Evolutionary conservation across 2,329 filamentous ascomycete genomes (phyloP), one percentile per base, ranked within the genome.

Genomic region (Aschersonia sp.): DNA sequence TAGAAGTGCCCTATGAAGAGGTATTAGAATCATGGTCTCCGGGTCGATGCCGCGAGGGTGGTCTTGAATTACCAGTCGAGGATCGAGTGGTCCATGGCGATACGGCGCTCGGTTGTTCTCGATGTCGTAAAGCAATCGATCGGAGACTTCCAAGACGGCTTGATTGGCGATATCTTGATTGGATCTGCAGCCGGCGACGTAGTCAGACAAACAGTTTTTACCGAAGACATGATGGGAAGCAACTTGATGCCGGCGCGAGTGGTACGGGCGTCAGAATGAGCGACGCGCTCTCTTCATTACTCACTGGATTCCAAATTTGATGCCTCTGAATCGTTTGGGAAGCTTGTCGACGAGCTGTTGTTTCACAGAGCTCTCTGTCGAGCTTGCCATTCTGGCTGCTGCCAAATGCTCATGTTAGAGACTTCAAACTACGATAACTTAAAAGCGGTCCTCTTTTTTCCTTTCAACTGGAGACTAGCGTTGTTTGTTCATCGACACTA

Each of bases 141-240:
- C 86, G n/a, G 87, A 94, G 49, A 98, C 84, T 66, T 95, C 88
- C 54, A 97, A 77, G 49, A 95, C 88, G 52, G 85, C 88, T 66
- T 98, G 92, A 61, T 90, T 94, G 56, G 94, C 85, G 55, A 97
- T 94, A 60, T 97, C 87, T 62, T 94, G 85, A 58, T 86, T 88
- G 30, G 89, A 94, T 59, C 84, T 88, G 53, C 14, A 46, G 14
- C 7, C 11, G 39, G 37, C 14, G 45, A 14, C 40, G 40, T 22
- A 14, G 40, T 41, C 40, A 41, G 40, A n/a, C 2, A 22, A 22
- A 22, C 22, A 22, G 22, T 22, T 22, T 22, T 22, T 22, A 22
- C 22, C 2, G 3, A 2, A 22, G 22, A 22, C 22, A 22, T 22
- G 22, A 22, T 22, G 22, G 22, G 3, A 22, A 22, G 22, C 22